Evolutionary conservation across 1,284 basidiomycete genomes (phyloP).

Genomic region (Somion occarium): DNA sequence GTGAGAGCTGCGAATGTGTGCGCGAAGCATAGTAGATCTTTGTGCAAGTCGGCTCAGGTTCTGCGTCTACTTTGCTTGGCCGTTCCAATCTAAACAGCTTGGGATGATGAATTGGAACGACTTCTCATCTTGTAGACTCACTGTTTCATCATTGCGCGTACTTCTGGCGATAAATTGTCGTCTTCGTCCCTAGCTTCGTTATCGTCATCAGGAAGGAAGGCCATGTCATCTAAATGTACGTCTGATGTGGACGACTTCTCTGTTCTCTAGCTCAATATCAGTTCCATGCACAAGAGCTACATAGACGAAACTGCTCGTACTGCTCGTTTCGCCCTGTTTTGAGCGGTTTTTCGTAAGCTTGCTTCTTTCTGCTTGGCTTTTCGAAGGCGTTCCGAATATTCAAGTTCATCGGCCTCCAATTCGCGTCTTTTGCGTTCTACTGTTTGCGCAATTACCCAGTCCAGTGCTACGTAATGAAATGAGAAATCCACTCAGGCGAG

Average conservation of each 20-base stretch:
- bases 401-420: slow-evolving; percentile 61
- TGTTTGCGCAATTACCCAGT: slow-evolving; percentile 82
- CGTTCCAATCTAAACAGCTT: background rate
- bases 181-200: slow-evolving; percentile 31
- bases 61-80: slow-evolving; percentile 21
- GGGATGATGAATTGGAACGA: background rate
- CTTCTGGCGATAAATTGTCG: slow-evolving; percentile 72
- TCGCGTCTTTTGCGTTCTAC: slow-evolving; percentile 58
- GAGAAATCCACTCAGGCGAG: too few species aligned
- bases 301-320: too few species aligned
- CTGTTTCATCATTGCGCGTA: slow-evolving; percentile 80
- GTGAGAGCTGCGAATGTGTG: slow-evolving; percentile 93
- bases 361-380: slow-evolving; percentile 58
- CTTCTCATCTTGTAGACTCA: slow-evolving; percentile 29
- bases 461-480: slow-evolving; percentile 47
- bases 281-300: too few species aligned
- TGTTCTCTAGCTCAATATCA: too few species aligned
- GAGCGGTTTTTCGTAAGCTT: slow-evolving; percentile 21
- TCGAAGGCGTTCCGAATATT: slow-evolving; percentile 55
- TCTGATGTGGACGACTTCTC: slow-evolving; percentile 26
- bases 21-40: slow-evolving; percentile 93
- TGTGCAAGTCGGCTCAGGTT: slow-evolving; percentile 57
- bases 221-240: slow-evolving; percentile 36
- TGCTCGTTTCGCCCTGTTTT: slow-evolving; percentile 50
- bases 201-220: slow-evolving; percentile 54